Percentiles rank a stretch among this genome's conserved stretches.
Conservation (phyloP, 176 grass and related monocot genomes). For the Miscanthus lutarioriparius region DNA sequence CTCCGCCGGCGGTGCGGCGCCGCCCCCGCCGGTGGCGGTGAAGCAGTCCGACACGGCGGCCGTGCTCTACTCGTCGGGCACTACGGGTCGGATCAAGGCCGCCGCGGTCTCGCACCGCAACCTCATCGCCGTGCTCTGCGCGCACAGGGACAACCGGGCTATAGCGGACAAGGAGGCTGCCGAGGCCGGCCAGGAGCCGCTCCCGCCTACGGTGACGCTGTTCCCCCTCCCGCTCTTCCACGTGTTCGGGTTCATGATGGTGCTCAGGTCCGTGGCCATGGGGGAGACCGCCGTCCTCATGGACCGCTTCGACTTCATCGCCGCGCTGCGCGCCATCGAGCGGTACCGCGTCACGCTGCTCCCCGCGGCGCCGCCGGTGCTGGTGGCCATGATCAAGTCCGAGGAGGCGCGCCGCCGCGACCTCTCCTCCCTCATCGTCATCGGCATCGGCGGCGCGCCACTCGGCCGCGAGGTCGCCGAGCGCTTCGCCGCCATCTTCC, state of each 20-base stretch:
- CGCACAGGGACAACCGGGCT: not conserved
- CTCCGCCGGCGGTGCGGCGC: not conserved
- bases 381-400: constrained; percentile 73
- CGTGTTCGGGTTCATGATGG: constrained; percentile 71
- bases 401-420: constrained; percentile 59
- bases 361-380: constrained; percentile 61
- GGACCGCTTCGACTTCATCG: constrained; percentile 66
- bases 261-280: constrained; percentile 54
- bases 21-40: constrained; percentile 39
- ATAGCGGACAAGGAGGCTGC: constrained; percentile 10
- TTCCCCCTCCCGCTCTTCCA: constrained; percentile 78
- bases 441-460: constrained; percentile 70
- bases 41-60: constrained; percentile 75
- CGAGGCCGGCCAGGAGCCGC: constrained; percentile 39
- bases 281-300: constrained; percentile 81
- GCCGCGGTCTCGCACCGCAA: constrained; percentile 70
- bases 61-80: constrained; percentile 86
- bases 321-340: constrained; percentile 60
- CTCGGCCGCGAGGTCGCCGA: constrained; percentile 66
- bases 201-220: constrained; percentile 40
- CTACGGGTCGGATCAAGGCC: constrained; percentile 80
- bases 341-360: constrained; percentile 60
- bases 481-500: constrained; percentile 66
- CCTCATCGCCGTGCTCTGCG: constrained; percentile 55
- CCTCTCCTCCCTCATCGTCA: constrained; percentile 58